These are phyloP conservation scores for Teratosphaeria destructans DNA, from an alignment of 2,329 filamentous ascomycete genomes.

Conservation along the genomic window DNA sequence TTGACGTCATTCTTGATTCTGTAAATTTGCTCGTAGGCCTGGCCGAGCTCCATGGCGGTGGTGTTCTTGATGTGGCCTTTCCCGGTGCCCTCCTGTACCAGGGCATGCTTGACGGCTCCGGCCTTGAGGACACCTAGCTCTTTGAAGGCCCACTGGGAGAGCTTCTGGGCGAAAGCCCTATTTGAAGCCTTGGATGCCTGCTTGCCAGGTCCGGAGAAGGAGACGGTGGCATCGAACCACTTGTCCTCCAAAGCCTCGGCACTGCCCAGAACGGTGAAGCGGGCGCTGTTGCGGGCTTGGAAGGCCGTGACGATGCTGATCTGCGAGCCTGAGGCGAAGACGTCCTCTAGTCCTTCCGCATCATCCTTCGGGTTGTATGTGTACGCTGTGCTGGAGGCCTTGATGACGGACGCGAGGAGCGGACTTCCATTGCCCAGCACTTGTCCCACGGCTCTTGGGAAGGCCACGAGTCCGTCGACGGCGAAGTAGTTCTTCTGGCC, in stretches of 20 bases:
- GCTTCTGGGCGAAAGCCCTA: conserved; percentile 69
- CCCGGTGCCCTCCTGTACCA: conserved; percentile 36
- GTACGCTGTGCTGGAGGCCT: conserved; percentile 77
- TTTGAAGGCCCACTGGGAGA: conserved; percentile 94
- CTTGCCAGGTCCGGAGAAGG: conserved; percentile 41
- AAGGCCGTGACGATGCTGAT: conserved; percentile 73
- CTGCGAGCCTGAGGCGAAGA: conserved; percentile 76
- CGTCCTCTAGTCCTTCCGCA: conserved; percentile 55
- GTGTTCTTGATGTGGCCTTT: conserved; percentile 32
- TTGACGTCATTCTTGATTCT: conserved; percentile 91
- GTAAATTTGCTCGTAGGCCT: conserved; percentile 56
- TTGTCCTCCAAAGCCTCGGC: conserved; percentile 77
- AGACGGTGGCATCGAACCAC: conserved; percentile 77
- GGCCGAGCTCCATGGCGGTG: conserved; percentile 49
- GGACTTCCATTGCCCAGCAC: conserved; percentile 64
- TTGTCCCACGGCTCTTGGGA: conserved; percentile 74
- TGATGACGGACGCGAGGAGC: conserved; percentile 70
- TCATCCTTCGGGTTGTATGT: conserved; percentile 91
- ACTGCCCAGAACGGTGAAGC: conserved; percentile 74
- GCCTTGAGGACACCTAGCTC: conserved; percentile 84
- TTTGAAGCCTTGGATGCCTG: conserved; percentile 57
- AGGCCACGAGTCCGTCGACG: conserved; percentile 60
- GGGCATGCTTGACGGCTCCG: conserved; percentile 69
- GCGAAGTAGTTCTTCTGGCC: conserved; percentile 71
- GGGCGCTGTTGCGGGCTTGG: conserved; percentile 88